Evolutionary conservation across 768 basidiomycete genomes (phyloP), one percentile per base, ranked within the genome.

Genomic region (Wakefieldia striispora): DNA sequence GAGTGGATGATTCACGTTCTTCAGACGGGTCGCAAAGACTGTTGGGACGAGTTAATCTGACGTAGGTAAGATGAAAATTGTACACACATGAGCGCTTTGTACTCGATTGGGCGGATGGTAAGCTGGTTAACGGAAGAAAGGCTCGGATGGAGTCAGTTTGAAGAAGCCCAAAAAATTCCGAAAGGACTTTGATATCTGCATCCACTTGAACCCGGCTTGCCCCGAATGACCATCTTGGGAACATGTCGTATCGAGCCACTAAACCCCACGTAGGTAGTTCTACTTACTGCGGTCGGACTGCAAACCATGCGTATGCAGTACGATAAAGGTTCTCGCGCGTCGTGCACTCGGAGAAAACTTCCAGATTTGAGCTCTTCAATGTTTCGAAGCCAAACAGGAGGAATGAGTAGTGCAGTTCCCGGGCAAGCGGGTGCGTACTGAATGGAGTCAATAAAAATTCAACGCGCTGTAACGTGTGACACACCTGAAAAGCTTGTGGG

Each of bases 381-480:
- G 91, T 82, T 66, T 97, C 92, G 61, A 98, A 93, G 0, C 91
- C 95, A 63, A 99, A 95, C 3, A 95, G 72, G 16, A 98, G 75
- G 65, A 99, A 84, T 1, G 91, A 86, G 65, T 95, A 95, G 14
- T 93, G 82, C 1, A 85, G 77, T 72, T 98, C 94, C 36, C 95
- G 83, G 24, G 95, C 88, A 29, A 98, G 76, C 0, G 95, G 82
- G 66, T 98, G 95, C 0, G 91, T 95, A 55, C 95, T 98, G 58
- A 19, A 43, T 11, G 20, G 33, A 42, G 40, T 57, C 1, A 45
- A 19, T 38, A 5, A 46, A 19, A 7, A 24, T 35, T 11, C 11
- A n/a, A 41, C 35, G 11, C 8, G 6, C 26, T 27, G 14, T 16
- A 10, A 27, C 26, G 31, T 5, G 19, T 23, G 24, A 49, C 72